These are phyloP conservation scores for Jackrogersella minutella DNA, from an alignment of 495 filamentous ascomycete genomes.

Conservation along the genomic window DNA sequence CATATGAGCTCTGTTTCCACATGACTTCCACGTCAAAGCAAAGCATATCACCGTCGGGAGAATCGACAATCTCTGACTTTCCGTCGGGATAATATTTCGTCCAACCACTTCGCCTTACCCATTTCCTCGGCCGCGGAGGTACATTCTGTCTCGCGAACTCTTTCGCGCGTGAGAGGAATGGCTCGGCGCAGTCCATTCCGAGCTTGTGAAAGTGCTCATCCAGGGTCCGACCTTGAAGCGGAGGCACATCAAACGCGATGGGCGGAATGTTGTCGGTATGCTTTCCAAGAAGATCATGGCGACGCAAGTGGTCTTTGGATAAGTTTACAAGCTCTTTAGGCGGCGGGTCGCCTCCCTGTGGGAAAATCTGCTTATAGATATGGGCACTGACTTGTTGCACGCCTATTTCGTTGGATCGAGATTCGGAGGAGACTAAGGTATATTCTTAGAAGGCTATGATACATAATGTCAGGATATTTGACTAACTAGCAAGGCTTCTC, in stretches of 20 bases:
- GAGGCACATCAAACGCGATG: slow-evolving; percentile 84
- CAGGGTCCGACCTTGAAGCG: slow-evolving; percentile 77
- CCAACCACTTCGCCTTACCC: slow-evolving; percentile 87
- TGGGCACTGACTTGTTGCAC: slow-evolving; percentile 89
- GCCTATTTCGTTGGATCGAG: slow-evolving; percentile 88
- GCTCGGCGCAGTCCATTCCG: slow-evolving; percentile 86
- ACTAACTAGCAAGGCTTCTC: slow-evolving; percentile 47
- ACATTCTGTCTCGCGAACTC: slow-evolving; percentile 70
- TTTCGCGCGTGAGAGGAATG: slow-evolving; percentile 80
- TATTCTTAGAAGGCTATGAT: slow-evolving; percentile 26
- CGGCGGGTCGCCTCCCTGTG: slow-evolving; percentile 54
- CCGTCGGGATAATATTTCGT: slow-evolving; percentile 88
- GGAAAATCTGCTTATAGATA: slow-evolving; percentile 85
- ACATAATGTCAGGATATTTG: slow-evolving; percentile 21
- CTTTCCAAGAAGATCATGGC: slow-evolving; percentile 91
- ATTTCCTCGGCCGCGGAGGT: slow-evolving; percentile 79
- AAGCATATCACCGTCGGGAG: slow-evolving; percentile 80
- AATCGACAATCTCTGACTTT: slow-evolving; percentile 71
- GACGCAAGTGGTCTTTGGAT: slow-evolving; percentile 80
- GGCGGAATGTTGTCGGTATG: slow-evolving; percentile 77
- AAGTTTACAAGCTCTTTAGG: slow-evolving; percentile 76
- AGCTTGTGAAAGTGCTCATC: slow-evolving; percentile 97
- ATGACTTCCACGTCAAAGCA: slow-evolving; percentile 97
- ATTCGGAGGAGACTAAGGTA: slow-evolving; percentile 60
- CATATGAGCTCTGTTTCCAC: slow-evolving; percentile 89